Evolutionary conservation across 108 stramenopile genomes (phyloP), one percentile per base, ranked within the genome.

Genomic region (Schizochytrium sp.): DNA sequence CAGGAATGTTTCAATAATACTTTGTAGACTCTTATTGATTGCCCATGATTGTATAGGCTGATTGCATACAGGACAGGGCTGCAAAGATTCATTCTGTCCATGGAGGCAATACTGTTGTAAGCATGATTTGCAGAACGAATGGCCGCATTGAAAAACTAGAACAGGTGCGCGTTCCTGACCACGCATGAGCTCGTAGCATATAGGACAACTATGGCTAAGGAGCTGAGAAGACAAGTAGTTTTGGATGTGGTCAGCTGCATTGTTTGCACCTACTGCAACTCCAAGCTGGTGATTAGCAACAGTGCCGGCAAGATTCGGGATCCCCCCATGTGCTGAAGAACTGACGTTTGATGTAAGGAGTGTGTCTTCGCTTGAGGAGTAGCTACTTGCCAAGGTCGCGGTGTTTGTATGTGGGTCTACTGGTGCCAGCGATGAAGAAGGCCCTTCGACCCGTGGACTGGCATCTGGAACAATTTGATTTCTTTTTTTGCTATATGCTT

Each of bases 121-220:
- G 53, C 76, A 83, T 17, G 28, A 47, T 10, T 83, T 55, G 28
- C 76, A 83, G 28, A 83, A 83, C 28, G 76, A 83, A 1, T 83
- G 76, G 5, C 76, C 76, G 47, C 76, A 83, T n/a, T 38, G 28
- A 55, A 83, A 49, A 10, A 83, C 76, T 13, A 83, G 76, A 7
- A 83, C 53, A 2, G 76, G 76, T n/a, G 76, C 76, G 10, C 76
- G 76, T 53, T 17, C 76, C 15, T 83, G 28, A 53, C 76, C 76
- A n/a, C 53, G 47, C 76, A 83, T 83, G 28, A 83, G 76, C 76
- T 83, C 76, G 47, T 40, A 83, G n/a, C 76, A 83, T 10, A 83
- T 83, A 10, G 76, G 76, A 40, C 76, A 83, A 40, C 50, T 55
- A 53, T 83, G 76, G 28, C 76, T 83, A 47, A 83, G n/a, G 50